Conservation (phyloP, 225 moss, liverwort and hornwort genomes). For the Climacium dendroides region DNA sequence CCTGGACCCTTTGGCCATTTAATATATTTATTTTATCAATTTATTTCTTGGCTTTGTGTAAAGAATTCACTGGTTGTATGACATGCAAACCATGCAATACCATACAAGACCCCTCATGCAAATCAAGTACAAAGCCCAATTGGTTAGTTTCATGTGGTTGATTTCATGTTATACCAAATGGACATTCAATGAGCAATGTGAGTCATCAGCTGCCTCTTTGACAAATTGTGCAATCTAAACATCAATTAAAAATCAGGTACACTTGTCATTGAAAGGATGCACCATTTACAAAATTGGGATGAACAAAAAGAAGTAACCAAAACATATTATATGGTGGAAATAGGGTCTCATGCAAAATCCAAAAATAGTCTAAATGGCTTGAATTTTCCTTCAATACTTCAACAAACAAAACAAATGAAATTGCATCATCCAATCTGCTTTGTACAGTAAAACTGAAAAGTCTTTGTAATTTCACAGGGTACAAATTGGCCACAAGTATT, state of each 20-base stretch:
- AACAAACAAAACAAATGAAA: neutral
- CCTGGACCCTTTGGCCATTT: neutral
- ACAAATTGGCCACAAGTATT: neutral
- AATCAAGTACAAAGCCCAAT: neutral
- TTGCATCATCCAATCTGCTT: neutral
- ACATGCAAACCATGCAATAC: no score
- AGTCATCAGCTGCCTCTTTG: neutral
- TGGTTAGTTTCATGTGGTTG: neutral
- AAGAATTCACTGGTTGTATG: neutral
- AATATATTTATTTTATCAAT: neutral
- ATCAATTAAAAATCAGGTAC: neutral
- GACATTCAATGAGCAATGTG: neutral
- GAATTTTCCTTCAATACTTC: neutral
- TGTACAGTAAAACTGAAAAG: neutral
- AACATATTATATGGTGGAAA: neutral
- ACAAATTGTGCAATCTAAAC: neutral
- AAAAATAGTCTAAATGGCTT: neutral
- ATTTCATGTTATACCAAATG: neutral
- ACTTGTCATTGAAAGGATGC: neutral
- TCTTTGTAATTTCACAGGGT: neutral
- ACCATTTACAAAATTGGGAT: neutral
- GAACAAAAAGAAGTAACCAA: neutral
- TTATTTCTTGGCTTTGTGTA: neutral
- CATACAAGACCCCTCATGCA: no score
- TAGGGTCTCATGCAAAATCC: neutral